A percentile compares a stretch with the other conserved stretches of the same genome.
These are phyloP conservation scores for Epichloe scottii DNA, from an alignment of 2,329 filamentous ascomycete genomes.

Conservation along the genomic window DNA sequence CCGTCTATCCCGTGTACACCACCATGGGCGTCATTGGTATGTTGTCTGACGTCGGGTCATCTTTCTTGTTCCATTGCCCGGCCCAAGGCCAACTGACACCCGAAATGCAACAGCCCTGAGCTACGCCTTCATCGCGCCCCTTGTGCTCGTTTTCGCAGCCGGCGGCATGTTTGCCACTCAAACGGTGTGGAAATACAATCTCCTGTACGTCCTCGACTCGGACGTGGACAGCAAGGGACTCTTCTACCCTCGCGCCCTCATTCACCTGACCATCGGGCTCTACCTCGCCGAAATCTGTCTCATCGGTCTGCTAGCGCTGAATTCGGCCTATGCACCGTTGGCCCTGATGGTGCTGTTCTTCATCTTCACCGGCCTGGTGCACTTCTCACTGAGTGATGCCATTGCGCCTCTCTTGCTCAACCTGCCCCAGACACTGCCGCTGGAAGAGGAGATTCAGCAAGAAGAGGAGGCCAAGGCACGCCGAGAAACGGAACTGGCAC, in stretches of 20 bases:
- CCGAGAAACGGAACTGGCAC: conserved; percentile 11
- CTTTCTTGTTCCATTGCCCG: background rate
- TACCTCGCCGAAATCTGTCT: conserved; percentile 76
- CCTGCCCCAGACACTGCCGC: conserved; percentile 59
- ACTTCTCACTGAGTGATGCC: conserved; percentile 60
- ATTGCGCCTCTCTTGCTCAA: conserved; percentile 66
- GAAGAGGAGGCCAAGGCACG: conserved; percentile 36
- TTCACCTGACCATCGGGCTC: conserved; percentile 72
- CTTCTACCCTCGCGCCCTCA: conserved; percentile 74
- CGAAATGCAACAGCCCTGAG: conserved; percentile 47
- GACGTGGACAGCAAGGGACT: conserved; percentile 78
- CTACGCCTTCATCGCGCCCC: conserved; percentile 76
- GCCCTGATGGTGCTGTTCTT: conserved; percentile 66
- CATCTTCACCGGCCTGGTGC: conserved; percentile 63
- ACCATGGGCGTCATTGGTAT: conserved; percentile 68
- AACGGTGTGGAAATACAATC: conserved; percentile 78
- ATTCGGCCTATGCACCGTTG: conserved; percentile 52
- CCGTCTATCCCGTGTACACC: conserved; percentile 67
- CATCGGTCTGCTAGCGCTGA: conserved; percentile 71
- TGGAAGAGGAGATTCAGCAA: conserved; percentile 36
- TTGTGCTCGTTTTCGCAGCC: conserved; percentile 72
- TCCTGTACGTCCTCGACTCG: conserved; percentile 76
- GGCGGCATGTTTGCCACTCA: conserved; percentile 73
- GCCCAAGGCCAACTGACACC: background rate
- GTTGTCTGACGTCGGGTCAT: conserved; percentile 16